These are phyloP conservation scores for Tubosaeta sp. DNA, from an alignment of 768 basidiomycete species.

Conservation along the genomic window DNA sequence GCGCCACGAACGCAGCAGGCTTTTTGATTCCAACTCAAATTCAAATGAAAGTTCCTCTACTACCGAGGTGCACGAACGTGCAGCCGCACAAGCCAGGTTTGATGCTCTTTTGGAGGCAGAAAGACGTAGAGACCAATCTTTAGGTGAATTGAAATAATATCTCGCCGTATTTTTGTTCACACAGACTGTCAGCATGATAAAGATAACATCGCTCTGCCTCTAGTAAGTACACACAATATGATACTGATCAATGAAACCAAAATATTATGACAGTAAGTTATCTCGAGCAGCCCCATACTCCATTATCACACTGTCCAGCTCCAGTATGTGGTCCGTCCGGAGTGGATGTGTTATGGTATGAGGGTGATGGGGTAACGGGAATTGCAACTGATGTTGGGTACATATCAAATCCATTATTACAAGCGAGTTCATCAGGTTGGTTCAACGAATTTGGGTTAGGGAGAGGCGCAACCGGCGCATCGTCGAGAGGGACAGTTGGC, in stretches of 20 bases:
- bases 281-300: slow-evolving; percentile 8
- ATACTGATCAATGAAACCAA: slow-evolving; percentile 7
- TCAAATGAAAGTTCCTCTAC: slow-evolving; percentile 3
- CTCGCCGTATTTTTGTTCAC: not conserved
- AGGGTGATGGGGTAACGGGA: slow-evolving; percentile 1
- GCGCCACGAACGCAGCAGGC: slow-evolving; percentile 39
- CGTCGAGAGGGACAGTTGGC: slow-evolving; percentile 35
- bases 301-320: slow-evolving; percentile 3
- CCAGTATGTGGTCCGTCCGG: slow-evolving; percentile 5
- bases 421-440: slow-evolving; percentile 5
- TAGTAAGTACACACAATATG: slow-evolving; percentile 4
- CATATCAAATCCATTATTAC: slow-evolving; percentile 5
- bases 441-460: slow-evolving; percentile 20
- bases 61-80: slow-evolving; percentile 32
- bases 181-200: not conserved
- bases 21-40: slow-evolving; percentile 11
- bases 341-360: slow-evolving; percentile 6
- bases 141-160: slow-evolving; percentile 8
- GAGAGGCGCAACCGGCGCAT: slow-evolving; percentile 25
- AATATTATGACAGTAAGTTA: not conserved
- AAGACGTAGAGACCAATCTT: slow-evolving; percentile 35
- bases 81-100: slow-evolving; percentile 50
- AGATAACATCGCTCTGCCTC: not conserved
- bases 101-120: slow-evolving; percentile 59
- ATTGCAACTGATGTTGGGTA: slow-evolving; percentile 4